A percentile compares a stretch with the other conserved stretches of the same genome.
phyloP scores from a whole-genome alignment of 2,329 filamentous ascomycete species.

The Emmonsiellopsis sp. region DNA sequence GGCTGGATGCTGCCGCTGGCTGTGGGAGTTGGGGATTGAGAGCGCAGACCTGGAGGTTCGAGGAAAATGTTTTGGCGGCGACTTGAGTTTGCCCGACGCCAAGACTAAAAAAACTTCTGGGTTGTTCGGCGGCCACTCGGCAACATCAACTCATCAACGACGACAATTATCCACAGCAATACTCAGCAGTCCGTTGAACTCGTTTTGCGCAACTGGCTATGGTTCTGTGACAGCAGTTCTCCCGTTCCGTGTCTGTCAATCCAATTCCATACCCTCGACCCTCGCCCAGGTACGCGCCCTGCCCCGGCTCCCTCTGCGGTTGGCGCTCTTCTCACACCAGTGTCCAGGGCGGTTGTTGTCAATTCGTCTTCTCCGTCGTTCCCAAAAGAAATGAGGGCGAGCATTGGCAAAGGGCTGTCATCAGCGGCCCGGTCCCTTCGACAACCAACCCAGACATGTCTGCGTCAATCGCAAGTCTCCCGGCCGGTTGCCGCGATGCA shows the following conservation, averaged over 20 bases:
- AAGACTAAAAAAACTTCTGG: conserved; percentile 22
- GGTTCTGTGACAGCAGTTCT: no score
- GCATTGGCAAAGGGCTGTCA: background rate
- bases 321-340: no score
- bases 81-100: conserved; percentile 23
- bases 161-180: background rate
- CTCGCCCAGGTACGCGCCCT: no score
- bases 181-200: no score
- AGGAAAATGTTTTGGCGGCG: conserved; percentile 7
- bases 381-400: background rate
- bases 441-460: background rate
- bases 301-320: no score
- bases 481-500: background rate
- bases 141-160: background rate
- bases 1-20: conserved; percentile 15
- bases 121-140: background rate
- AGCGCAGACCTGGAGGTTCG: background rate
- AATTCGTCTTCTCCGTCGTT: background rate
- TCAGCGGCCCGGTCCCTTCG: conserved; percentile 1
- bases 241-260: no score
- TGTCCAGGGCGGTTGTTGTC: background rate
- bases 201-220: no score
- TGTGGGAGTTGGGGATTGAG: conserved; percentile 11
- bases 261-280: no score
- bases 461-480: background rate